Evolutionary conservation across 2,329 filamentous ascomycete genomes (phyloP).

Genomic region (Fusarium fujikuroi): DNA sequence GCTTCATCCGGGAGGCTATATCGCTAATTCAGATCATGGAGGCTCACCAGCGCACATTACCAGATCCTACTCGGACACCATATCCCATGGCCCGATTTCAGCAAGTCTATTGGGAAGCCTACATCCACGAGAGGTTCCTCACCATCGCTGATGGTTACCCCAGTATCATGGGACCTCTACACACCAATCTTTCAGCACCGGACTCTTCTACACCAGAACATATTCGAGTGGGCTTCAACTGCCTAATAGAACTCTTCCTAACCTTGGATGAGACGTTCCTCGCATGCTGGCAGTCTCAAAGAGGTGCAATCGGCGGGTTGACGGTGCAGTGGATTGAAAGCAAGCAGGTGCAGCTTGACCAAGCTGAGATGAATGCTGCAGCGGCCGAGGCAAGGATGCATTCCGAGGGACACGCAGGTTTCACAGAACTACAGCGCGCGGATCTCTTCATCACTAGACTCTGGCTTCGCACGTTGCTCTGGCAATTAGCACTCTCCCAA

Average conservation of each 20-base stretch:
- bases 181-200: constrained; percentile 44
- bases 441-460: constrained; percentile 55
- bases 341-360: constrained; percentile 54
- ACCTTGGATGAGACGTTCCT: constrained; percentile 54
- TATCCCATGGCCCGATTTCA: constrained; percentile 47
- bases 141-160: constrained; percentile 61
- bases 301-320: constrained; percentile 42
- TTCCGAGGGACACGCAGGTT: constrained; percentile 38
- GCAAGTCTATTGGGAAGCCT: constrained; percentile 65
- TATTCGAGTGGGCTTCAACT: constrained; percentile 52
- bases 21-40: constrained; percentile 45
- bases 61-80: constrained; percentile 21
- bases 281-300: constrained; percentile 50
- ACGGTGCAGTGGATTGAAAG: constrained; percentile 54
- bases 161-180: constrained; percentile 49
- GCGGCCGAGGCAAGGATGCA: constrained; percentile 43
- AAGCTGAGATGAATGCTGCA: constrained; percentile 49
- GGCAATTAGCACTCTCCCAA: constrained; percentile 55
- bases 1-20: constrained; percentile 62
- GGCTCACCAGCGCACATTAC: constrained; percentile 27
- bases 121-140: constrained; percentile 67
- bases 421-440: constrained; percentile 54
- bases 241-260: constrained; percentile 51
- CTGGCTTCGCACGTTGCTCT: constrained; percentile 55
- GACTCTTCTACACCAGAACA: constrained; percentile 51